These are phyloP conservation scores for Periglandula ipomoeae DNA, from an alignment of 2,329 filamentous ascomycete genomes.

Conservation along the genomic window DNA sequence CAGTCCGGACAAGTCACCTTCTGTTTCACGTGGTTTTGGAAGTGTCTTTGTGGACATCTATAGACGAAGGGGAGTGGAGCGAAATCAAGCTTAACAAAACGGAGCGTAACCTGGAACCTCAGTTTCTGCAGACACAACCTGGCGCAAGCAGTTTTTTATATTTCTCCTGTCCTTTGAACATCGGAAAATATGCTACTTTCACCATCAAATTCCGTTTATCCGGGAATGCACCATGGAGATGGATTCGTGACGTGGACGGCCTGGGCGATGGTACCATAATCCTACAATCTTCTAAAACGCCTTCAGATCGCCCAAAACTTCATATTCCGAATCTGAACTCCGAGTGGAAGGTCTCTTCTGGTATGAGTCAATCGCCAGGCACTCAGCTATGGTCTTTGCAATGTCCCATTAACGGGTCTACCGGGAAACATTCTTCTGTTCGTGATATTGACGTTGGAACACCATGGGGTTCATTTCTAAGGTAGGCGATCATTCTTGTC, in stretches of 20 bases:
- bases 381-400: constrained; percentile 65
- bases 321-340: constrained; percentile 51
- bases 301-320: constrained; percentile 35
- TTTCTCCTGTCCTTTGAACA: constrained; percentile 43
- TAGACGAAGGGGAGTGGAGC: constrained; percentile 45
- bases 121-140: constrained; percentile 37
- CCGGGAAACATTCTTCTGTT: constrained; percentile 47
- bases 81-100: constrained; percentile 36
- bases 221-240: constrained; percentile 52
- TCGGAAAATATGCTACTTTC: constrained; percentile 47
- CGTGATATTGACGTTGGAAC: constrained; percentile 50
- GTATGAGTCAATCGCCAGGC: constrained; percentile 55
- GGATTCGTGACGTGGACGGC: constrained; percentile 57
- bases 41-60: constrained; percentile 62
- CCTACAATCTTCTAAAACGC: constrained; percentile 19
- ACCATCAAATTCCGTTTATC: constrained; percentile 60
- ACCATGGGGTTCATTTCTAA: constrained; percentile 48
- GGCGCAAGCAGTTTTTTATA: constrained; percentile 30
- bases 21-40: constrained; percentile 63
- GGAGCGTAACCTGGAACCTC: constrained; percentile 26
- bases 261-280: constrained; percentile 56
- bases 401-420: constrained; percentile 44
- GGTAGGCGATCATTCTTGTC: constrained; percentile 26
- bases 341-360: constrained; percentile 42
- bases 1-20: constrained; percentile 39